These are phyloP conservation scores for Diaporthe citriasiana DNA, from an alignment of 2,329 filamentous ascomycete species.

Conservation along the genomic window DNA sequence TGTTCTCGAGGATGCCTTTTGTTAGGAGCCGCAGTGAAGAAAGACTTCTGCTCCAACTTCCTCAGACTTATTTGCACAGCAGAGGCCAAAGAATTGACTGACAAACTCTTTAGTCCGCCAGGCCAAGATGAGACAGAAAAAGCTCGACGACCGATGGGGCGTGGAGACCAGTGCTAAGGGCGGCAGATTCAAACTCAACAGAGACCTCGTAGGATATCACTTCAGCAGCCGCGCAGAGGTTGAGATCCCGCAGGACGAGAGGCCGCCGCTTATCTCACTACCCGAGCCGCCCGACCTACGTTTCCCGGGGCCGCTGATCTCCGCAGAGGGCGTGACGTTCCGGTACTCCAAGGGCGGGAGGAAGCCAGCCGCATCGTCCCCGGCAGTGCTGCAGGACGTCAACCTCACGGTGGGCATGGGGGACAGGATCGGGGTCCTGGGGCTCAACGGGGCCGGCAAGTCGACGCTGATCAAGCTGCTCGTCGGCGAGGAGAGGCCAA, in stretches of 20 bases:
- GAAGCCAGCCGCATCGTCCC: constrained; percentile 49
- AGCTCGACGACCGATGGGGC: constrained; percentile 85
- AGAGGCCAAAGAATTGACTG: neutral
- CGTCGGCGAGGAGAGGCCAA: constrained; percentile 70
- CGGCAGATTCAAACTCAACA: constrained; percentile 83
- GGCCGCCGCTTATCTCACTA: constrained; percentile 68
- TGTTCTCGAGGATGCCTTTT: neutral
- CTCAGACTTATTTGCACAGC: neutral
- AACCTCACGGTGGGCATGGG: constrained; percentile 79
- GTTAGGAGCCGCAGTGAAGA: neutral
- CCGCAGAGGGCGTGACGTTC: constrained; percentile 78
- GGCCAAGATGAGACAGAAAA: constrained; percentile 87
- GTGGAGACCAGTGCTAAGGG: constrained; percentile 80
- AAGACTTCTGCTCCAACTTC: neutral
- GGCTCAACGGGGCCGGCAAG: constrained; percentile 86
- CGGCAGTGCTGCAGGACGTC: constrained; percentile 71
- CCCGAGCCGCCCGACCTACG: constrained; percentile 78
- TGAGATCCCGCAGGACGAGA: constrained; percentile 76
- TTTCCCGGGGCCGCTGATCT: constrained; percentile 81
- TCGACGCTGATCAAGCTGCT: constrained; percentile 82
- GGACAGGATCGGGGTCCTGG: constrained; percentile 81
- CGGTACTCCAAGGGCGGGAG: constrained; percentile 62
- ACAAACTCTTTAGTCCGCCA: constrained; percentile 68
- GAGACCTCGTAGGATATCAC: constrained; percentile 77
- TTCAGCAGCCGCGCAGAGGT: constrained; percentile 74